These are phyloP conservation scores for Fusarium sp. DNA, from an alignment of 2,329 filamentous ascomycete species.

Conservation along the genomic window DNA sequence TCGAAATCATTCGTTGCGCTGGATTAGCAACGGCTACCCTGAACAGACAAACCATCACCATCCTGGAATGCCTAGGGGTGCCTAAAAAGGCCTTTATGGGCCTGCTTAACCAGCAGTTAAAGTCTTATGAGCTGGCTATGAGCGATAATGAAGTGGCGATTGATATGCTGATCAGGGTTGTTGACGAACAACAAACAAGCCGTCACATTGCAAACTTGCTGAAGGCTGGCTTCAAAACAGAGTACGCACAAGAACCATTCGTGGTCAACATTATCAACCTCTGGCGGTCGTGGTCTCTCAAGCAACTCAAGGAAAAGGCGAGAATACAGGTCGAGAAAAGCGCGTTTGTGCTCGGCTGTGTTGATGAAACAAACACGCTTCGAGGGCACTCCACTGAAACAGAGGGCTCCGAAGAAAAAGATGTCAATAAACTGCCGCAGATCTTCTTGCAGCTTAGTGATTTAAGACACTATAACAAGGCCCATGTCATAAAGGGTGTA, in stretches of 20 bases:
- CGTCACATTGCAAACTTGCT: conserved; percentile 79
- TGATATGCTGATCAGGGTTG: conserved; percentile 73
- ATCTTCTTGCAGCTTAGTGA: conserved; percentile 87
- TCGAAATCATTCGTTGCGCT: conserved; percentile 89
- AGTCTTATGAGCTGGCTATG: conserved; percentile 75
- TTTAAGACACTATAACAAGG: conserved; percentile 60
- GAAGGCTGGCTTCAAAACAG: conserved; percentile 77
- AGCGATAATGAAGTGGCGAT: conserved; percentile 69
- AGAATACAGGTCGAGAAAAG: conserved; percentile 83
- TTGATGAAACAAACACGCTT: conserved; percentile 83
- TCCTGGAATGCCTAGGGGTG: conserved; percentile 83
- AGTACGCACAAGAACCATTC: conserved; percentile 75
- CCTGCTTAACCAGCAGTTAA: conserved; percentile 74
- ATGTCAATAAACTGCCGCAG: conserved; percentile 71
- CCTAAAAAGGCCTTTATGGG: conserved; percentile 69
- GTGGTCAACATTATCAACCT: conserved; percentile 79
- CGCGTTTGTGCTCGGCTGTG: conserved; percentile 86
- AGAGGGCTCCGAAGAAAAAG: conserved; percentile 53
- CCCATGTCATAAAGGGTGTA: conserved; percentile 74
- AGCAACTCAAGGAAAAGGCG: conserved; percentile 91
- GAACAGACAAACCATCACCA: conserved; percentile 88
- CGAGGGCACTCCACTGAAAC: conserved; percentile 71
- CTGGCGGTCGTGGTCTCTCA: conserved; percentile 90
- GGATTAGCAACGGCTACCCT: conserved; percentile 79
- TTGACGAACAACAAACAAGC: conserved; percentile 87